Evolutionary conservation across 169 alveolate species (phyloP), one percentile per base, ranked within the genome.

Genomic region (Babesia gibsoni): DNA sequence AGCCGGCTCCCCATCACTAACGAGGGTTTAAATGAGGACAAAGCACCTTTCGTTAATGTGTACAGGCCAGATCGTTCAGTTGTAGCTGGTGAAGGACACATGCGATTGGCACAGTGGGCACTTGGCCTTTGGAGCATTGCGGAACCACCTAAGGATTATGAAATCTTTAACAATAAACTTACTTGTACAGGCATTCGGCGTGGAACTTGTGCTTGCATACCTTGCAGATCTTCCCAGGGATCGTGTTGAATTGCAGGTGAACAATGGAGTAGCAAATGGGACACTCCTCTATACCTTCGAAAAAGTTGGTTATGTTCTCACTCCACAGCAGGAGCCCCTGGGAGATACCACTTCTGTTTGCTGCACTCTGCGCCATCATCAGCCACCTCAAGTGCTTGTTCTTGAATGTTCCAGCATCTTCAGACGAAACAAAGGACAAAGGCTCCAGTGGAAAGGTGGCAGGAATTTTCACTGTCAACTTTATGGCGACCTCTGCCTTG

Each of bases 131-230:
- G 58, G 75, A 32, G 84, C 75, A 52, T 52, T 65, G 64, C 84
- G 63, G 78, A 74, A 74, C 84, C 84, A 74, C 67, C 84, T 63
- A 43, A 8, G 22, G n/a, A n/a, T 22, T 12, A 30, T 65, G 33
- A 32, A 16, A 16, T 20, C 4, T n/a, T 4, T 3, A 48, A 4
- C 0, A 23, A 5, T 4, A 16, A 46, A 42, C 83, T 12, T 41
- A 72, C 83, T 72, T 72, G 74, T 54, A 72, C 20, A 74, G 67
- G 20, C 84, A 74, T 37, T 64, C 75, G 46, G 72, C 53, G 52
- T 74, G 84, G 78, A 74, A 74, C 64, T 63, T 74, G 78, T 74
- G 63, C 64, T 65, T 74, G 69, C 84, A 74, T 20, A 74, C 84
- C 36, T 74, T 63, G 61, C 84, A 74, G 33, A 46, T 37, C 43